Base-by-base conservation (phyloP, 1,139 yeast species). In the Geotrichum cucujoidarum region DNA sequence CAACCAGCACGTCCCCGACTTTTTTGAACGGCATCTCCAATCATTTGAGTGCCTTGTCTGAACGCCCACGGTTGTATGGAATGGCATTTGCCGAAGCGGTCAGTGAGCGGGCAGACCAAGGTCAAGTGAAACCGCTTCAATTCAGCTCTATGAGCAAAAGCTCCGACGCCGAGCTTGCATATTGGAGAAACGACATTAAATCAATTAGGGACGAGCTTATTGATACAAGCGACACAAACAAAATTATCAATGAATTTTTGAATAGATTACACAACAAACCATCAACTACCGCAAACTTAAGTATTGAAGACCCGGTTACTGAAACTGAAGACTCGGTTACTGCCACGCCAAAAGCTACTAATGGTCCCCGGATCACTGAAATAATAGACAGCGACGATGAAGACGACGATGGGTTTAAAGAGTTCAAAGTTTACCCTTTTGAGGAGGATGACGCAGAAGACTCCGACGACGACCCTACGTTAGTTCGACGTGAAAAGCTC, bases 1-100 rank as follows among this genome's bases (percentile, higher is more conserved):
- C 36, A 1, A 50, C 74, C 18, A 54, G 69, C 39, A 57, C 57
- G 11, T 62, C 67, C 24, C 50, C 64, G 2, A 55, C 50, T 0
- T 77, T 74, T 52, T 59, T 77, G 14, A 62, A 67, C 20, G 72
- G 75, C 0, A 63, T 78, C 14, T 70, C 80, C 1, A 70, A 66
- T 47, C 62, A 78, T 25, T 65, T 78, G n/a, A 66, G 64, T 43
- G 71, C 81, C 0, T 64, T 65, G 43, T 73, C 79, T 0, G 63
- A 67, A 31, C 60, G 63, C 30, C 71, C 74, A 2, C 69, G 77
- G 44, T 53, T 66, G 1, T 62, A 76, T 43, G 82, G 77, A 0
- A 70, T 75, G 14, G 57, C 72, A 1, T 57, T 77, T 34, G 79
- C 80, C 0, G 77, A 77, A 55, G 64, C 65, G 45, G 56, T 74